These are phyloP conservation scores for Epichloe gansuensis DNA, from an alignment of 2,329 filamentous ascomycete species.

Conservation along the genomic window DNA sequence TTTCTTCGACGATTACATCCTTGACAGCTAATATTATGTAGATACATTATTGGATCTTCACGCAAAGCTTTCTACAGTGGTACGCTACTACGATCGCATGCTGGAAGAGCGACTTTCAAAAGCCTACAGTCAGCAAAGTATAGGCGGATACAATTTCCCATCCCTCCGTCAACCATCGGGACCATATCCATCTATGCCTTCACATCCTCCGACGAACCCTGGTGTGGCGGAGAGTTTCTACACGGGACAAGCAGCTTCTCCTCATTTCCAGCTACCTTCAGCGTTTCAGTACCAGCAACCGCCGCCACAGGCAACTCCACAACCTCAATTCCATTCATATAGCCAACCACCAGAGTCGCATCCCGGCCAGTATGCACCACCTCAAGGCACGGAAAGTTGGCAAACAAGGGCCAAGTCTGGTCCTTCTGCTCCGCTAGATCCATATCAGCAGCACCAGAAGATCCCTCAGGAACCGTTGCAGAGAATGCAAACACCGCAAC, in stretches of 20 bases:
- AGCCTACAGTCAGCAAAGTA: constrained; percentile 72
- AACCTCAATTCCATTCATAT: constrained; percentile 31
- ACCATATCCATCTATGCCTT: constrained; percentile 59
- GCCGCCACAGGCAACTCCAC: constrained; percentile 18
- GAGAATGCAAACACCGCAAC: constrained; percentile 18
- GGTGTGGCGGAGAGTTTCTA: constrained; percentile 70
- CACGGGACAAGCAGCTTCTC: constrained; percentile 46
- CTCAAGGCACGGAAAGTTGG: constrained; percentile 40
- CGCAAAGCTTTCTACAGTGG: constrained; percentile 87
- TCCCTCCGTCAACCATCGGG: constrained; percentile 38
- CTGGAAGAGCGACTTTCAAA: constrained; percentile 87
- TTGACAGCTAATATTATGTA: constrained; percentile 19
- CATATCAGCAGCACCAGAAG: constrained; percentile 15
- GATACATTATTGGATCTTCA: constrained; percentile 90
- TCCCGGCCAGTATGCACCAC: constrained; percentile 30
- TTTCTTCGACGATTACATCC: not conserved
- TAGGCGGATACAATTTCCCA: constrained; percentile 51
- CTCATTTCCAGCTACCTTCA: constrained; percentile 15
- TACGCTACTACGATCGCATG: constrained; percentile 97
- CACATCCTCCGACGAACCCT: constrained; percentile 33
- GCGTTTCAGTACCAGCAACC: constrained; percentile 15
- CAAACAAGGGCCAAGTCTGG: constrained; percentile 26
- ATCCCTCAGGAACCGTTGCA: constrained; percentile 14
- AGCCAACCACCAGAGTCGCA: constrained; percentile 27
- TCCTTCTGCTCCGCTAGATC: constrained; percentile 23